A percentile compares a stretch with the other conserved stretches of the same genome.
Conservation (phyloP, 768 basidiomycete genomes). For the Kwoniella dejecticola region DNA sequence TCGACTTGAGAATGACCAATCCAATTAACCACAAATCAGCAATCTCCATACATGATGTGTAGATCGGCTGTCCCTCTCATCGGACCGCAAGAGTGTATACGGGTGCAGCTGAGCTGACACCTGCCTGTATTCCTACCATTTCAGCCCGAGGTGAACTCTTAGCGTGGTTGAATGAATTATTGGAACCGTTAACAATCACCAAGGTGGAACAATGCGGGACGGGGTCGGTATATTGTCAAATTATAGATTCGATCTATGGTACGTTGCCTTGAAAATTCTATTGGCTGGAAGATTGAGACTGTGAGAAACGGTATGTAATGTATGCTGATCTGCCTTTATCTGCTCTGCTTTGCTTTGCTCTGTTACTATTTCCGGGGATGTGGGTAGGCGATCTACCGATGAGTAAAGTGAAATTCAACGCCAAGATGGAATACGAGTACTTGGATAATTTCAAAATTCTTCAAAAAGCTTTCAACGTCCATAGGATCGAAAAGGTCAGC, state of each 20-base stretch:
- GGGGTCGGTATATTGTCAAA: conserved; percentile 90
- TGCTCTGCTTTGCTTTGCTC: too few species aligned
- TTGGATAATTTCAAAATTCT: conserved; percentile 93
- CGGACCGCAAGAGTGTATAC: too few species aligned
- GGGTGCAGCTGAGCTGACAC: too few species aligned
- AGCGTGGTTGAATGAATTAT: conserved; percentile 89
- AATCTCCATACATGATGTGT: too few species aligned
- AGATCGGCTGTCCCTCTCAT: too few species aligned
- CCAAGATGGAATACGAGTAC: conserved; percentile 91
- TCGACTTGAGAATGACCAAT: too few species aligned
- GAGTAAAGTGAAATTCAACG: conserved; percentile 90
- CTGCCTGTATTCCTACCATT: background rate
- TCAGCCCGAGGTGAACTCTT: conserved; percentile 70
- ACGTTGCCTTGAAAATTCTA: conserved; percentile 45
- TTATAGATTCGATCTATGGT: conserved; percentile 94
- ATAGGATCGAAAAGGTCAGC: conserved; percentile 90
- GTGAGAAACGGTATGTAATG: too few species aligned
- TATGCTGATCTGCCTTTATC: too few species aligned
- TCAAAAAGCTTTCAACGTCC: conserved; percentile 85
- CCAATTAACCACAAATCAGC: too few species aligned
- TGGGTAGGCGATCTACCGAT: conserved; percentile 91
- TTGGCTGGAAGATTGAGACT: too few species aligned
- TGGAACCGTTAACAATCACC: conserved; percentile 72
- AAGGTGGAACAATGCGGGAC: conserved; percentile 77
- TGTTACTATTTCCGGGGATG: too few species aligned